Evolutionary conservation across 2,329 filamentous ascomycete species (phyloP).

Genomic region (Fusarium vanettenii): DNA sequence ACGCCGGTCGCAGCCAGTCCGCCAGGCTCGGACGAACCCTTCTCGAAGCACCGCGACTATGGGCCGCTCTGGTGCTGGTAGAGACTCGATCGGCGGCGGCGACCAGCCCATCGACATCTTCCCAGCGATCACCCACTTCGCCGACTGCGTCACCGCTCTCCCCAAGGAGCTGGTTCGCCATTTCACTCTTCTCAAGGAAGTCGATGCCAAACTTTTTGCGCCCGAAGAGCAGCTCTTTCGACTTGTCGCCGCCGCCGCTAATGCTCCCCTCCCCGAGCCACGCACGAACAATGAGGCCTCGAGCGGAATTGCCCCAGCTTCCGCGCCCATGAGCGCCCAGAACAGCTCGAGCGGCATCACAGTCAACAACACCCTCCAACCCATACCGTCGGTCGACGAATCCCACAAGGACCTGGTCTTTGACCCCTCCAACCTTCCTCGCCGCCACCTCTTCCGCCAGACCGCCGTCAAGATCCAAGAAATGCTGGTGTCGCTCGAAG

Average conservation of each 20-base stretch:
- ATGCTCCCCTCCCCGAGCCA: conserved; percentile 60
- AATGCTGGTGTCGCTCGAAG: conserved; percentile 90
- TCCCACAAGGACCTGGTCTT: conserved; percentile 59
- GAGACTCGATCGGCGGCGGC: conserved; percentile 60
- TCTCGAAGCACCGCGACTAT: conserved; percentile 64
- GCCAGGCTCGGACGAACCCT: conserved; percentile 74
- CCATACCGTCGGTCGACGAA: conserved; percentile 57
- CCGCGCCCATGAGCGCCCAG: conserved; percentile 62
- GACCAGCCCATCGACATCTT: conserved; percentile 75
- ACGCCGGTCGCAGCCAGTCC: conserved; percentile 72
- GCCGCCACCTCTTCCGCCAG: conserved; percentile 81
- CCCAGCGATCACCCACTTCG: conserved; percentile 79
- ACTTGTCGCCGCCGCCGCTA: conserved; percentile 74
- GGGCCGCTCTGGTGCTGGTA: conserved; percentile 55
- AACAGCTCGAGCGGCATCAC: conserved; percentile 59
- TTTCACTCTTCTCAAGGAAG: conserved; percentile 95
- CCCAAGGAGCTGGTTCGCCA: conserved; percentile 96
- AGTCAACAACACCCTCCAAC: conserved; percentile 50
- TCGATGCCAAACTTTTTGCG: conserved; percentile 94
- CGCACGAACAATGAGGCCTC: conserved; percentile 58
- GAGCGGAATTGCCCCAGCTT: conserved; percentile 55
- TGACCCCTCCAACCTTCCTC: conserved; percentile 69
- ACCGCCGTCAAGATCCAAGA: conserved; percentile 83
- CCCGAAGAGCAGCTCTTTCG: conserved; percentile 86
- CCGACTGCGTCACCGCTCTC: conserved; percentile 90